Percentiles rank a stretch among this genome's conserved stretches.
phyloP scores from a whole-genome alignment of 108 stramenopile species.

The Pseudonitzschia multiseries region DNA sequence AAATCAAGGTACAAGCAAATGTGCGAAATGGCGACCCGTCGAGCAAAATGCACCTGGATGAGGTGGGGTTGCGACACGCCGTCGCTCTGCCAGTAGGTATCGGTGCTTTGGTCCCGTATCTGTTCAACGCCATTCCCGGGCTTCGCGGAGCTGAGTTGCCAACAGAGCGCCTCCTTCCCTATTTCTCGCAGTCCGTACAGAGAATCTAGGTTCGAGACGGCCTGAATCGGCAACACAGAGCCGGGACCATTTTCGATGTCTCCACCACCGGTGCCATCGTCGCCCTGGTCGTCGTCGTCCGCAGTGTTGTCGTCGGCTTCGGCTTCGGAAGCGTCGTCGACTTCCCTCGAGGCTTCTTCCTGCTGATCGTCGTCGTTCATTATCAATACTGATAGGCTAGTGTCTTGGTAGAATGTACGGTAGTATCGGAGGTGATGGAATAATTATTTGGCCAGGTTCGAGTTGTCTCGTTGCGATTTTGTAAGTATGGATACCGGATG shows the following conservation, averaged over 20 bases:
- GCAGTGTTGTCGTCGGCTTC: constrained; percentile 24
- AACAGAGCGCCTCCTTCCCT: constrained; percentile 79
- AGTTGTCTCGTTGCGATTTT: background rate
- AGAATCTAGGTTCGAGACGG: constrained; percentile 56
- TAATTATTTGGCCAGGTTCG: too few species aligned
- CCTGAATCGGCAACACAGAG: constrained; percentile 41
- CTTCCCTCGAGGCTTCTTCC: constrained; percentile 7
- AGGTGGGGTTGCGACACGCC: constrained; percentile 88
- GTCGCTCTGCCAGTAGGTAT: constrained; percentile 97
- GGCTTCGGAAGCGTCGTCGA: constrained; percentile 12
- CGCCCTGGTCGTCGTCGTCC: constrained; percentile 27
- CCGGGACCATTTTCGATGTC: constrained; percentile 9
- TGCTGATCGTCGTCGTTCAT: constrained; percentile 20
- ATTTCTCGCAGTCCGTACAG: constrained; percentile 77
- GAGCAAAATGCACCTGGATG: constrained; percentile 93
- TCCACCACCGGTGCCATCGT: constrained; percentile 9
- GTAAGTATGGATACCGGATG: background rate
- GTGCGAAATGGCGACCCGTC: constrained; percentile 80
- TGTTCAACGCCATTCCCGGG: constrained; percentile 98
- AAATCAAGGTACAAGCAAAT: constrained; percentile 93
- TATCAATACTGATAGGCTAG: background rate
- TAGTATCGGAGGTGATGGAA: too few species aligned
- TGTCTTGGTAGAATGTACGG: too few species aligned
- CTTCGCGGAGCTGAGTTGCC: constrained; percentile 93
- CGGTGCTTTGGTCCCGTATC: constrained; percentile 69